Conservation (phyloP, 1,284 basidiomycete genomes). For the Tilletia setariae region DNA sequence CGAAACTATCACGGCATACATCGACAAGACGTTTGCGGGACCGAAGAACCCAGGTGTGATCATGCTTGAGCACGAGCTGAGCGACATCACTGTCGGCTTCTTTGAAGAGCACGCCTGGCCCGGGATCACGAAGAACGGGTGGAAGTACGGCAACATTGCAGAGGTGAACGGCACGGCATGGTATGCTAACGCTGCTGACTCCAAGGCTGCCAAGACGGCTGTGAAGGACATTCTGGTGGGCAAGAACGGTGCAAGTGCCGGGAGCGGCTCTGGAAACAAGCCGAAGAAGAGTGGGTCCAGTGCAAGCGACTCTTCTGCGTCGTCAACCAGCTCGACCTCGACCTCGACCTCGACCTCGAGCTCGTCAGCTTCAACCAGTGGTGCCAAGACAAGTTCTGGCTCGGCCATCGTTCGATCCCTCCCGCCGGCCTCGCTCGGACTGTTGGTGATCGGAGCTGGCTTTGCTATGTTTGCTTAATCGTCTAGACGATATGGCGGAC, state of each 20-base stretch:
- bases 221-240: background rate
- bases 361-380: background rate
- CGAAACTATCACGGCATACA: slow-evolving; percentile 28
- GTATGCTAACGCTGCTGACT: slow-evolving; percentile 36
- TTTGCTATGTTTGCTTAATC: no score
- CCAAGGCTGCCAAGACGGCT: background rate
- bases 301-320: background rate
- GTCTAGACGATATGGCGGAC: no score
- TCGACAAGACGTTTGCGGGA: slow-evolving; percentile 28
- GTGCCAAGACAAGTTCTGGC: background rate
- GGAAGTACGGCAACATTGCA: slow-evolving; percentile 57
- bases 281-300: background rate
- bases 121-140: slow-evolving; percentile 65
- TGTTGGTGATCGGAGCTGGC: no score
- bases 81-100: slow-evolving; percentile 53
- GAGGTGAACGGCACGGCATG: slow-evolving; percentile 31
- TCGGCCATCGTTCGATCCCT: background rate
- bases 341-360: background rate
- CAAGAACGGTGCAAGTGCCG: background rate
- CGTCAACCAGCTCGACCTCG: background rate
- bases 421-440: background rate
- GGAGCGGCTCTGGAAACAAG: background rate
- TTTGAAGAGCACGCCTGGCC: slow-evolving; percentile 68
- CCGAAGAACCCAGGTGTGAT: slow-evolving; percentile 38
- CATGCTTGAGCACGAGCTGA: slow-evolving; percentile 47